phyloP scores from a whole-genome alignment of 768 basidiomycete species.

The Gymnopilus junonius region DNA sequence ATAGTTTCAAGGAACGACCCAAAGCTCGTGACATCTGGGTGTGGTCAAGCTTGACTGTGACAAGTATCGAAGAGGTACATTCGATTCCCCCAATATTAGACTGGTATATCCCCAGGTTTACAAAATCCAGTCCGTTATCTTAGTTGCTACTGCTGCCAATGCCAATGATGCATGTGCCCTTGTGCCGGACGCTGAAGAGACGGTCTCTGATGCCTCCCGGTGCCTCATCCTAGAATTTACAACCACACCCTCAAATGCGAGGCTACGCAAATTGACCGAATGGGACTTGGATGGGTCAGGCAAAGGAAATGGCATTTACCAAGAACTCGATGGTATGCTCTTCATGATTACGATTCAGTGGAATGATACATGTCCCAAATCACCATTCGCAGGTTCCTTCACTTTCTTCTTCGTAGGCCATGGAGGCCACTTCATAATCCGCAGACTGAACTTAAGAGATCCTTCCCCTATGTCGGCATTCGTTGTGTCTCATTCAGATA shows the following conservation, averaged over 20 bases:
- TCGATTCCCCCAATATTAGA: neutral
- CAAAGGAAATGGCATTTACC: constrained; percentile 47
- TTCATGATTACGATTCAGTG: neutral
- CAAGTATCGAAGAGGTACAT: constrained; percentile 46
- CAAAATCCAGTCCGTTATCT: constrained; percentile 36
- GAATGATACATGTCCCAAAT: constrained; percentile 16
- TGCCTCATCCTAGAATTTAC: constrained; percentile 44
- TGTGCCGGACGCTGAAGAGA: constrained; percentile 35
- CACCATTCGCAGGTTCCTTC: constrained; percentile 28
- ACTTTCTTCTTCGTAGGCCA: constrained; percentile 46
- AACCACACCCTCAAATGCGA: constrained; percentile 33
- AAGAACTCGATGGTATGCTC: constrained; percentile 51
- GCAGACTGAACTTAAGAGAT: constrained; percentile 41
- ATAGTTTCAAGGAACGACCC: constrained; percentile 38
- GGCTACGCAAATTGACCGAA: constrained; percentile 53
- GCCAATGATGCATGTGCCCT: constrained; percentile 37
- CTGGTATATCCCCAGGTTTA: constrained; percentile 13
- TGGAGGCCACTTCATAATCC: constrained; percentile 49
- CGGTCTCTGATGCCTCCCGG: constrained; percentile 41
- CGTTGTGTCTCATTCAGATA: constrained; percentile 28
- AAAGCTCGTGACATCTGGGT: constrained; percentile 41
- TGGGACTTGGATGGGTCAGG: constrained; percentile 58
- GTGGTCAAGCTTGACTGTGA: constrained; percentile 46
- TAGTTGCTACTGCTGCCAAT: constrained; percentile 52
- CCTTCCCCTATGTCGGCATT: constrained; percentile 8